Evolutionary conservation across 148 eudicot species (phyloP).

Genomic region (Nepenthes mirabilis): DNA sequence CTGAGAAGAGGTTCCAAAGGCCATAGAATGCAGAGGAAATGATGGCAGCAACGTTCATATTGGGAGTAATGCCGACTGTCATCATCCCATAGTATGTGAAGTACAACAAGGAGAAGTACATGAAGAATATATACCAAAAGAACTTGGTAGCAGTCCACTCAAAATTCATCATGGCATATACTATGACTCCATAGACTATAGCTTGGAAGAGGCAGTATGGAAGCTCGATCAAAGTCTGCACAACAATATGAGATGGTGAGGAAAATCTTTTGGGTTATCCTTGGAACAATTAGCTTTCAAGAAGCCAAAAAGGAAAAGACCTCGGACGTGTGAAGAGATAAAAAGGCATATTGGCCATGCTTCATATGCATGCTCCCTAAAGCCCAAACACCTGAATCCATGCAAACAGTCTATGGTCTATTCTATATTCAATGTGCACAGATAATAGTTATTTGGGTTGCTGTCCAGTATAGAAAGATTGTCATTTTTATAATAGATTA

Average conservation of each 20-base stretch:
- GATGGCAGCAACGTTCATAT: constrained; percentile 43
- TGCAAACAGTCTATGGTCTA: no score
- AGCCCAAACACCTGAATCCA: no score
- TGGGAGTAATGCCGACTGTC: constrained; percentile 57
- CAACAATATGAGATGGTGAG: neutral
- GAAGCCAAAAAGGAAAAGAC: neutral
- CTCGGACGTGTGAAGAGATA: no score
- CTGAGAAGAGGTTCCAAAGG: constrained; percentile 33
- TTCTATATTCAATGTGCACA: no score
- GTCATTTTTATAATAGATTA: no score
- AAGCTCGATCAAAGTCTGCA: constrained; percentile 52
- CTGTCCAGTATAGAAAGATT: no score
- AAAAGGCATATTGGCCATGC: no score
- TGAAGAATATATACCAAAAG: constrained; percentile 50
- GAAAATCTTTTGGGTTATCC: neutral
- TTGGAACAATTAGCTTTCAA: neutral
- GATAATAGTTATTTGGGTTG: no score
- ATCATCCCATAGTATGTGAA: constrained; percentile 65
- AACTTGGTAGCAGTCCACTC: constrained; percentile 45
- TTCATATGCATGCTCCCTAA: no score
- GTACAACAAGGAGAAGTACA: constrained; percentile 56
- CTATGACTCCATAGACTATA: constrained; percentile 29
- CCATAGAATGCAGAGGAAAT: constrained; percentile 49
- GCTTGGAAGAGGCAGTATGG: constrained; percentile 50
- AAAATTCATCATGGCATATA: constrained; percentile 56